Conservation (phyloP, 176 grass and related monocot genomes). For the Tillandsia leiboldiana region DNA sequence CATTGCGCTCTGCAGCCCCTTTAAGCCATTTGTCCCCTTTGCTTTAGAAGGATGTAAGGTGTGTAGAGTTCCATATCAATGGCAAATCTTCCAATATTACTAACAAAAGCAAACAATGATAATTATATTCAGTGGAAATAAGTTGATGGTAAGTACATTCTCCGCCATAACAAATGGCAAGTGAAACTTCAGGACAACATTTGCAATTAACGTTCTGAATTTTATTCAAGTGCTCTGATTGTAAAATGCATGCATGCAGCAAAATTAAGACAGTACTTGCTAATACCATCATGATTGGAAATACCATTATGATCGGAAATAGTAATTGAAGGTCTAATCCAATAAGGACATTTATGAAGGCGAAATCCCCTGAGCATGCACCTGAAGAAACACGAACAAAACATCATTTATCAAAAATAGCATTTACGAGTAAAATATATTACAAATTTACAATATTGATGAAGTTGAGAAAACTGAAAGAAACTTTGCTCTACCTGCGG, state of each 20-base stretch:
- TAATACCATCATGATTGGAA: background rate
- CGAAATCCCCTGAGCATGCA: conserved; percentile 99
- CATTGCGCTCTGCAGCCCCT: too few relatives aligned
- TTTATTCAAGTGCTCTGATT: background rate
- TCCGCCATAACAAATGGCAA: too few relatives aligned
- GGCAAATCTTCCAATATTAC: too few relatives aligned
- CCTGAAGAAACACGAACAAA: conserved; percentile 37
- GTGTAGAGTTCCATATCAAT: too few relatives aligned
- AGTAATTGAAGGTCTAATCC: conserved; percentile 91
- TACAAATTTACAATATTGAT: conserved; percentile 12
- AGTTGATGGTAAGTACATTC: too few relatives aligned
- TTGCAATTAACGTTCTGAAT: too few relatives aligned
- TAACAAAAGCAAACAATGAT: too few relatives aligned
- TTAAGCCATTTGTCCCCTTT: too few relatives aligned
- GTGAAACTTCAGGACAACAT: too few relatives aligned
- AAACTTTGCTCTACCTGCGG: conserved; percentile 42
- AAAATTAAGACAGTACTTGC: background rate
- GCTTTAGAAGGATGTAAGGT: too few relatives aligned
- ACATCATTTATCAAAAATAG: conserved; percentile 22
- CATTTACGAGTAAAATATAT: conserved; percentile 14
- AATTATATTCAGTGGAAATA: too few relatives aligned
- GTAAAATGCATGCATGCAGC: conserved; percentile 1
- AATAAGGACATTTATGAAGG: conserved; percentile 95
- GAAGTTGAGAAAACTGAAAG: conserved; percentile 5
- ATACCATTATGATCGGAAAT: conserved; percentile 86